phyloP scores from a whole-genome alignment of 306 rosid genomes.

The Citrullus amarus region DNA sequence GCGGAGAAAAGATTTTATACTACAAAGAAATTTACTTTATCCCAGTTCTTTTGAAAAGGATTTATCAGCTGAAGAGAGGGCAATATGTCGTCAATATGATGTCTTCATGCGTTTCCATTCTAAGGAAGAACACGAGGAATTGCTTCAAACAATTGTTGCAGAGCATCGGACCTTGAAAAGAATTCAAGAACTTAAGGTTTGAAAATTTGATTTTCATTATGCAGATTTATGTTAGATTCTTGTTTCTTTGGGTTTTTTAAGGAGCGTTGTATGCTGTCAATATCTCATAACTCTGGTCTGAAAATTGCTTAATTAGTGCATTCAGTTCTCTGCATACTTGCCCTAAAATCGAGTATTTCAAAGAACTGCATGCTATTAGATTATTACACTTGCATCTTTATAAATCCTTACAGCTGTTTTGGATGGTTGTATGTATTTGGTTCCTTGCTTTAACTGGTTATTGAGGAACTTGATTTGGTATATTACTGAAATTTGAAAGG shows the following conservation, averaged over 20 bases:
- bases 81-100: constrained; percentile 59
- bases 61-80: constrained; percentile 61
- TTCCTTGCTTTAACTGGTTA: not conserved
- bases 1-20: constrained; percentile 77
- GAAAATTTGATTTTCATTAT: constrained; percentile 1
- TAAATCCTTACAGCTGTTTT: not conserved
- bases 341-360: not conserved
- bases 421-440: not conserved
- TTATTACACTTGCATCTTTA: not conserved
- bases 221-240: constrained; percentile 1
- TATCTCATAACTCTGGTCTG: not conserved
- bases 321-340: not conserved
- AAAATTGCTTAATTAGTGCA: not conserved
- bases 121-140: constrained; percentile 76
- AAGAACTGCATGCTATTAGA: not conserved
- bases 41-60: constrained; percentile 74
- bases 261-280: not conserved
- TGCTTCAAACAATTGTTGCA: constrained; percentile 41
- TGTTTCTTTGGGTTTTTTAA: not conserved
- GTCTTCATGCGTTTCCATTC: constrained; percentile 80
- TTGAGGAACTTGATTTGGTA: not conserved
- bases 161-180: constrained; percentile 61
- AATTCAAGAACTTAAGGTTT: constrained; percentile 81
- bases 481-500: not conserved
- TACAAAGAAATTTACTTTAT: constrained; percentile 67